Percentiles rank a stretch among this genome's conserved stretches.
Conservation (phyloP, 108 stramenopile genomes). For the Nannochloropsis granulata region DNA sequence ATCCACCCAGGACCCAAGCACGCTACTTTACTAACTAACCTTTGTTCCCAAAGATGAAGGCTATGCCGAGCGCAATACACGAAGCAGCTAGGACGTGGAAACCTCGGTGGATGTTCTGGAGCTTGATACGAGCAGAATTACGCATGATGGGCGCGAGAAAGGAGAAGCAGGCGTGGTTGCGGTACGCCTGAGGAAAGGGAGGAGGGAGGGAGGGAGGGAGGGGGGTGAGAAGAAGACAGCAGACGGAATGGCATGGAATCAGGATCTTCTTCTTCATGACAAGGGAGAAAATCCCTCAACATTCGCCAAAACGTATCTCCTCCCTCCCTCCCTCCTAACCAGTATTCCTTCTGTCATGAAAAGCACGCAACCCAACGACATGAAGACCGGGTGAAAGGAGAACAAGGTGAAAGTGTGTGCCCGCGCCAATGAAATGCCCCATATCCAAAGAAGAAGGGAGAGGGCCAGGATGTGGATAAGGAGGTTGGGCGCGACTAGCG, state of each 20-base stretch:
- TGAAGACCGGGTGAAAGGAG: neutral
- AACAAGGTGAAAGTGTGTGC: neutral
- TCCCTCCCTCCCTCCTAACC: neutral
- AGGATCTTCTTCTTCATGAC: no score
- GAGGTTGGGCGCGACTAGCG: neutral
- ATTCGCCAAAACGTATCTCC: neutral
- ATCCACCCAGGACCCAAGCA: neutral
- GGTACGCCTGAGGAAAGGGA: neutral
- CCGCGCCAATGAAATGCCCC: neutral
- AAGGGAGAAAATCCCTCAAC: no score
- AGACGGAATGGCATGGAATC: no score
- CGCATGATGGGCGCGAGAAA: neutral
- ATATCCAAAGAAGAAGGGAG: neutral
- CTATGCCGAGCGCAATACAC: neutral
- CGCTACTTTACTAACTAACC: neutral
- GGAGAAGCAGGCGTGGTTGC: neutral
- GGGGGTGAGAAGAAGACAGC: no score
- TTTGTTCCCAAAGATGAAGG: neutral
- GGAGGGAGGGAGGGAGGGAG: no score
- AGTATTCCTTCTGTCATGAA: neutral
- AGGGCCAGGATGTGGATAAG: neutral
- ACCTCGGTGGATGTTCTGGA: neutral
- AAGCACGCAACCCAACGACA: neutral
- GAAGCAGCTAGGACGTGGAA: neutral
- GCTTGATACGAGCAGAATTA: neutral